Percentiles rank a stretch among this genome's conserved stretches.
phyloP scores from a whole-genome alignment of 768 basidiomycete species.

The Kwoniella dendrophila region DNA sequence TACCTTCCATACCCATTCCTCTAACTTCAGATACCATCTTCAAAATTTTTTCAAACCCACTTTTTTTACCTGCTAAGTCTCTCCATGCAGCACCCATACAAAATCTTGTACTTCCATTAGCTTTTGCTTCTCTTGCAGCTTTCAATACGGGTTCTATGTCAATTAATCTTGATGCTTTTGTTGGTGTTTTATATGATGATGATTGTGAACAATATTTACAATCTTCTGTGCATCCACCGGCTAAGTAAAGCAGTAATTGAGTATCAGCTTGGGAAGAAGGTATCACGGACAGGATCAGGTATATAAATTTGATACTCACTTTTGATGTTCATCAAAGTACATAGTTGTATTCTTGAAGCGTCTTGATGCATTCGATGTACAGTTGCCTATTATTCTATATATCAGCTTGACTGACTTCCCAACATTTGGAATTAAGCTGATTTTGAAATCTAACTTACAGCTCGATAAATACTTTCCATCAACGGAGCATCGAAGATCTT shows the following conservation, averaged over 20 bases:
- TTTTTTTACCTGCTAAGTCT: slow-evolving; percentile 86
- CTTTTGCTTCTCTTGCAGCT: slow-evolving; percentile 91
- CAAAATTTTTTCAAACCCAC: slow-evolving; percentile 89
- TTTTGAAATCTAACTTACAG: slow-evolving; percentile 58
- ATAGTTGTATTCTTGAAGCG: slow-evolving; percentile 87
- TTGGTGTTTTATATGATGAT: slow-evolving; percentile 84
- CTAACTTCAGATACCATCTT: slow-evolving; percentile 77
- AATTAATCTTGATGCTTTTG: slow-evolving; percentile 81
- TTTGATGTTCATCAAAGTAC: slow-evolving; percentile 98
- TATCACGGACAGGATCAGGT: neutral
- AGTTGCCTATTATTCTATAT: slow-evolving; percentile 56
- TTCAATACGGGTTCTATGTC: slow-evolving; percentile 89
- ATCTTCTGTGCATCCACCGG: slow-evolving; percentile 93
- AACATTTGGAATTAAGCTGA: neutral
- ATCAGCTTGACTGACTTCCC: slow-evolving; percentile 3
- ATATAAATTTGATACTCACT: slow-evolving; percentile 63
- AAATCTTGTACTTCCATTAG: slow-evolving; percentile 93
- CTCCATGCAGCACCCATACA: slow-evolving; percentile 99
- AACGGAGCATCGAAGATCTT: slow-evolving; percentile 81
- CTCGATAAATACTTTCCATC: slow-evolving; percentile 83
- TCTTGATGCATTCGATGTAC: slow-evolving; percentile 86
- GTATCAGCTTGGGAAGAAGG: slow-evolving; percentile 8
- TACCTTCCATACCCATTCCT: slow-evolving; percentile 90
- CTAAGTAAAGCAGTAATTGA: slow-evolving; percentile 57
- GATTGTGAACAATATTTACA: slow-evolving; percentile 99